Percentiles rank a stretch among this genome's conserved stretches.
Evolutionary conservation across 2,329 filamentous ascomycete species (phyloP).

Genomic region (Scedosporium apiospermum): DNA sequence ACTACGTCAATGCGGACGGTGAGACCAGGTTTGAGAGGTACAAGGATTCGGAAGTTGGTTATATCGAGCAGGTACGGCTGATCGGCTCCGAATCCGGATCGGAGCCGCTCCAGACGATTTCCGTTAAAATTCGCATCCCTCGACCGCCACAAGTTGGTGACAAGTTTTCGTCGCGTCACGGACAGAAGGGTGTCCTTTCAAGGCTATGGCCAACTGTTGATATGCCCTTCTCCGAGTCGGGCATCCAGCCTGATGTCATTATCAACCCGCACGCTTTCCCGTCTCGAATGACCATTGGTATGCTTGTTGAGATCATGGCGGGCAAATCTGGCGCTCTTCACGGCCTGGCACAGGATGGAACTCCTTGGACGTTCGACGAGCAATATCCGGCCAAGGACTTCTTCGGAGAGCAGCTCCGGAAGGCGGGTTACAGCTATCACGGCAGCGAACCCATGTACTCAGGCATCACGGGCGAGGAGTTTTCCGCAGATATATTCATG

Average conservation of each 20-base stretch:
- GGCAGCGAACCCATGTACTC: constrained; percentile 99
- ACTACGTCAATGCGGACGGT: constrained; percentile 77
- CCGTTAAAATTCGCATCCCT: constrained; percentile 86
- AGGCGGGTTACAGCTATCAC: constrained; percentile 95
- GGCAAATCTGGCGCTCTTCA: constrained; percentile 92
- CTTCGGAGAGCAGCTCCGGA: constrained; percentile 91
- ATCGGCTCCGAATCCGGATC: constrained; percentile 77
- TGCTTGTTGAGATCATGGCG: constrained; percentile 96
- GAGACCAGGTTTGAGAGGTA: constrained; percentile 85
- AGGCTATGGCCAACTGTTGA: constrained; percentile 92
- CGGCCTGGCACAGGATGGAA: constrained; percentile 90
- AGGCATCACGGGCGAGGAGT: constrained; percentile 89
- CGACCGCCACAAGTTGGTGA: constrained; percentile 90
- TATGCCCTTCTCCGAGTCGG: constrained; percentile 94
- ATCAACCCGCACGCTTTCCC: constrained; percentile 99
- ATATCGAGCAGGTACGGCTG: constrained; percentile 85
- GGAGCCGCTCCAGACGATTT: constrained; percentile 79
- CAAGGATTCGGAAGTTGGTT: constrained; percentile 82
- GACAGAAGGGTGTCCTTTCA: constrained; percentile 93
- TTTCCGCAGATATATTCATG: constrained; percentile 91
- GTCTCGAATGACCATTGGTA: constrained; percentile 98
- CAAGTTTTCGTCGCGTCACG: constrained; percentile 98
- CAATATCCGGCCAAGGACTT: constrained; percentile 85
- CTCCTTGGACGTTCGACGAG: constrained; percentile 91
- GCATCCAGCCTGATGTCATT: constrained; percentile 94